Base-by-base conservation (phyloP, 2,329 filamentous ascomycete genomes). In the Diaporthe helianthi region DNA sequence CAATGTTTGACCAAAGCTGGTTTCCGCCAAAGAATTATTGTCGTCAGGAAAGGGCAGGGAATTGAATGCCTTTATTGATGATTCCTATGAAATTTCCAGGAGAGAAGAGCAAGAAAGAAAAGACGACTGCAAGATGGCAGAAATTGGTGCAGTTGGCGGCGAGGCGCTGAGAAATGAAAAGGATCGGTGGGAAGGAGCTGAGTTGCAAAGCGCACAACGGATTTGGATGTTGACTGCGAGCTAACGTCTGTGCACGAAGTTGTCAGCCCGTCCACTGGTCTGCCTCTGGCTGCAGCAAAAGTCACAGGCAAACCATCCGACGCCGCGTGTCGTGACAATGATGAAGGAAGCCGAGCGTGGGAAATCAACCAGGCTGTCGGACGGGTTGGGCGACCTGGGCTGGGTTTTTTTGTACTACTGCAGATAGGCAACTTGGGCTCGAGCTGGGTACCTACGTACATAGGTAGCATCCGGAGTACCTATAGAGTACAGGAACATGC, bases 161-260 rank as follows among this genome's bases (percentile, higher is more conserved):
- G 17, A 47, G 55, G 5, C 19, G 6, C 38, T 38, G 26, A 46
- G 41, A 22, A n/a, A 6, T 60, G 51, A n/a, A 19, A 24, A 33
- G 36, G 41, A 24, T 44, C 24, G 54, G 54, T 60, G 17, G 13
- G 54, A 36, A 58, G 33, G 33, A 58, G 54, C 54, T 46, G 55
- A 47, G 58, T 19, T 33, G 17, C 38, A n/a, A 46, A 24, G 38
- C 26, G 38, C 55, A 38, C n/a, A n/a, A 44, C 4, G 36, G 26
- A 17, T 6, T 31, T 6, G n/a, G 8, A n/a, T 9, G 41, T 19
- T 24, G 13, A 26, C 24, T 22, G 13, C 10, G 19, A 6, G 26
- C n/a, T 29, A 36, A 36, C 54, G 58, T 49, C 44, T 63, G 58
- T 63, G 58, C 29, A 36, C 15, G 17, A 17, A 36, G 29, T 49